Conservation (phyloP, 1,284 basidiomycete genomes). For the Trichosporon sp. region DNA sequence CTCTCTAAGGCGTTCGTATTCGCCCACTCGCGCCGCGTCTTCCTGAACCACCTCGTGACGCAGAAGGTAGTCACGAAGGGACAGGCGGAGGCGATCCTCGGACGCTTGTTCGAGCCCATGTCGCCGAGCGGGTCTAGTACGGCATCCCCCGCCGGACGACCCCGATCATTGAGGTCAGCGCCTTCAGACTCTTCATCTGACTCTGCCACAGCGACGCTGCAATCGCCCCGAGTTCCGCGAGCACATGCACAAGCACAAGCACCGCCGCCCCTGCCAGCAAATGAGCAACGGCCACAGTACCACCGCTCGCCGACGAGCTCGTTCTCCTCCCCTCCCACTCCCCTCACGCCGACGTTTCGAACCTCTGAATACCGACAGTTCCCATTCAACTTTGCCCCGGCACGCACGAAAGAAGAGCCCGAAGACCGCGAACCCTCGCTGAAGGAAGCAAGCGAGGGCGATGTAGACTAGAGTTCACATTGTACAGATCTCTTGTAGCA, state of each 20-base stretch:
- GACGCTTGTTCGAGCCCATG: background rate
- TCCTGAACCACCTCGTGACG: conserved; percentile 14
- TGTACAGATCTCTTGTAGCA: conserved; percentile 2
- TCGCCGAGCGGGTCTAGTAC: background rate
- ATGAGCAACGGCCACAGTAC: background rate
- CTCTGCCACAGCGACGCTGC: background rate
- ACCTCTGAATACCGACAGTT: background rate
- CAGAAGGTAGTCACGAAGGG: conserved; percentile 14
- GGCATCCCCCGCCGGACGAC: background rate
- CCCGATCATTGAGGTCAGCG: background rate
- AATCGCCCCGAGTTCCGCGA: background rate
- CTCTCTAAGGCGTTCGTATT: conserved; percentile 26
- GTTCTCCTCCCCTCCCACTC: conserved; percentile 1
- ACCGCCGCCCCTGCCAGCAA: background rate
- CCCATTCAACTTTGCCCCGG: background rate
- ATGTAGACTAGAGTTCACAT: conserved; percentile 1
- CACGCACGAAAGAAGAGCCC: background rate
- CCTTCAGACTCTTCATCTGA: background rate
- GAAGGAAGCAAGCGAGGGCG: conserved; percentile 13
- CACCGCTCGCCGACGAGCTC: background rate
- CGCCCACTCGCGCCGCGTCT: conserved; percentile 8
- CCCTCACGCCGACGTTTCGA: background rate
- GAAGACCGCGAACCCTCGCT: background rate
- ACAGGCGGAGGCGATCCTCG: conserved; percentile 17
- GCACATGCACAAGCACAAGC: too few species aligned